These are phyloP conservation scores for Polytrichum commune DNA, from an alignment of 225 moss, liverwort and hornwort species.

Conservation along the genomic window DNA sequence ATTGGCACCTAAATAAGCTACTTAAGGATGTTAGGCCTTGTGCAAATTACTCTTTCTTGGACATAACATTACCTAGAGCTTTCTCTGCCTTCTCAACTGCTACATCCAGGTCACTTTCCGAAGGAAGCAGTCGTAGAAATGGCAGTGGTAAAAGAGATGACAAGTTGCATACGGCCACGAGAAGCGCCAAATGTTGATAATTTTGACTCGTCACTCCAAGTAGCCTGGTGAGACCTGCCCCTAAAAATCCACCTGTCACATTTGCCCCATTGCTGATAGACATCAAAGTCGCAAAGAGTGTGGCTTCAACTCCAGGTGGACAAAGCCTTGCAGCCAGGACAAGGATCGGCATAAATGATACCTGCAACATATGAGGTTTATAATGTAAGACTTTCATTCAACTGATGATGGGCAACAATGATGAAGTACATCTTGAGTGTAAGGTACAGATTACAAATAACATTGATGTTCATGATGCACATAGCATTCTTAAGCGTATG, in stretches of 20 bases:
- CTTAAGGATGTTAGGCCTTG: background rate
- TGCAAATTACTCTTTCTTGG: constrained; percentile 40
- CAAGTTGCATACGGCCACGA: constrained; percentile 50
- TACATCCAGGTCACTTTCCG: constrained; percentile 53
- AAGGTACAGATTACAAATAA: too few relatives aligned
- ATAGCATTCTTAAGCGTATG: too few relatives aligned
- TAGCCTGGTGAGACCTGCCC: constrained; percentile 48
- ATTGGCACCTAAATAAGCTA: too few relatives aligned
- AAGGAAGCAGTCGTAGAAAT: constrained; percentile 53
- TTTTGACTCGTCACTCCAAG: constrained; percentile 59
- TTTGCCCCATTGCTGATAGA: constrained; percentile 57
- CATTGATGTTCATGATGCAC: too few relatives aligned
- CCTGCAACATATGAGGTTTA: constrained; percentile 27
- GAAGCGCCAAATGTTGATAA: constrained; percentile 44
- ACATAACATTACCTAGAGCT: constrained; percentile 39
- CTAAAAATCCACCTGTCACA: constrained; percentile 51
- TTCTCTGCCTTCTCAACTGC: constrained; percentile 72
- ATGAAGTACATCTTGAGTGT: too few relatives aligned
- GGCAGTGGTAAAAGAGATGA: constrained; percentile 64
- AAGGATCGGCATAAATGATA: constrained; percentile 67
- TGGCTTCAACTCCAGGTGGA: constrained; percentile 66
- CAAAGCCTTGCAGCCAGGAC: constrained; percentile 63
- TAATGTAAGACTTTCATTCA: background rate
- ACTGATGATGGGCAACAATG: background rate
- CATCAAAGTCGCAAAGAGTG: constrained; percentile 62